phyloP scores from a whole-genome alignment of 371 early-diverging fungal genomes.

The Vittaforma corneae region DNA sequence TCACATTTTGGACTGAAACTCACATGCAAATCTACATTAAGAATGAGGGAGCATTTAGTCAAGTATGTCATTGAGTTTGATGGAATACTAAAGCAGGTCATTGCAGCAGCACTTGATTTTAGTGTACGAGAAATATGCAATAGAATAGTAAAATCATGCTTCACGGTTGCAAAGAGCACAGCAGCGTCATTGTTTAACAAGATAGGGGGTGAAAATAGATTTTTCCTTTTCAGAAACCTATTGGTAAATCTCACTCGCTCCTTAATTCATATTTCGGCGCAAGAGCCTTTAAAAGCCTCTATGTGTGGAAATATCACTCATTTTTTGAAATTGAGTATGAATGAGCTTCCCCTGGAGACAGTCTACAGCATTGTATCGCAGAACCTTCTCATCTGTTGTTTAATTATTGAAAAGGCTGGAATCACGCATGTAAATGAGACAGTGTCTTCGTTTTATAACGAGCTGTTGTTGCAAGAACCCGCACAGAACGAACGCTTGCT shows the following conservation, averaged over 20 bases:
- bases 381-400: constrained; percentile 49
- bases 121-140: constrained; percentile 39
- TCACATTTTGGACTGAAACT: constrained; percentile 17
- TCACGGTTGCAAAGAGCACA: constrained; percentile 32
- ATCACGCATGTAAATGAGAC: constrained; percentile 33
- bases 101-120: constrained; percentile 46
- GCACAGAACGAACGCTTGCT: constrained; percentile 15
- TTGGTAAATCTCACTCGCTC: constrained; percentile 38
- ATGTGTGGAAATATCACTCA: constrained; percentile 55
- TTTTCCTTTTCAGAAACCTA: constrained; percentile 35
- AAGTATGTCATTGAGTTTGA: constrained; percentile 24
- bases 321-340: constrained; percentile 53
- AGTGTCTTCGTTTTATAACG: neutral
- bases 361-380: constrained; percentile 39
- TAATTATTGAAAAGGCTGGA: constrained; percentile 48
- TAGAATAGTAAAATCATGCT: constrained; percentile 23
- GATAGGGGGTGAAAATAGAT: constrained; percentile 1
- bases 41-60: constrained; percentile 32
- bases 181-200: constrained; percentile 21
- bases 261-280: constrained; percentile 43
- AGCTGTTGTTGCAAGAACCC: neutral
- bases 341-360: constrained; percentile 42
- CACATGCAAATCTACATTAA: neutral
- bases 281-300: constrained; percentile 52
- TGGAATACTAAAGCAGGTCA: constrained; percentile 34